Base-by-base conservation (phyloP, 106 monocot species). In the Cymbidium sinense region DNA sequence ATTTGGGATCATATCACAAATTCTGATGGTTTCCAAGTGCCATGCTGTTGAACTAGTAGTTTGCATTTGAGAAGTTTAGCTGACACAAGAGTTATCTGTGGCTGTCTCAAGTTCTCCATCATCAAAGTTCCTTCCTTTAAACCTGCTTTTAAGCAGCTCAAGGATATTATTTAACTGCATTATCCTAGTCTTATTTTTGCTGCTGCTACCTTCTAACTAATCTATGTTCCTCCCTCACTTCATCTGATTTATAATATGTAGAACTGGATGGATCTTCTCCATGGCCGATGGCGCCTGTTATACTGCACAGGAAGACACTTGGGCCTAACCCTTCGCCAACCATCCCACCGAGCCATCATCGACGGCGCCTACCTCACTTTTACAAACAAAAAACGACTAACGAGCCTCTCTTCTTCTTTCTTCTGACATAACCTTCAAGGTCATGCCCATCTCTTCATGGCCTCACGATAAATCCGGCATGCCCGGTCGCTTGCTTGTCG, bases 251-350 rank as follows among this genome's bases (percentile, higher is more conserved):
- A 47, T 8, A 50, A 70, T 76, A 25, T 80, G 36, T 71, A 99
- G 98, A 77, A 83, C 69, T 99, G 98, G 94, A 73, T 78, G 7
- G 79, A 92, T 1, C 78, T 92, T 34, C 86, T 99, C 17, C 83
- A 84, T 65, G 98, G 98, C 52, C 86, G 83, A 85, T 99, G 98
- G 98, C 91, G 94, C n/a, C 89, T 94, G 7, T 44, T 94, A 21
- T 99, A 99, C 80, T 90, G 84, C 72, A 99, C 98, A 11, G 91
- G 98, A 65, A 79, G 86, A 82, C 98, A 99, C 64, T 84, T 99
- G 12, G 98, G 98, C 4, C 81, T 94, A 35, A 99, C 98, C 21
- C 83, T 94, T 75, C 94, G 94, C 44, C 92, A 99, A 76, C 82
- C 92, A 77, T 74, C 90, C 1, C 78, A 77, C 4, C 70, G 94